Evolutionary conservation across 2,329 filamentous ascomycete species (phyloP), one percentile per base, ranked within the genome.

Genomic region (Fusarium sp.): DNA sequence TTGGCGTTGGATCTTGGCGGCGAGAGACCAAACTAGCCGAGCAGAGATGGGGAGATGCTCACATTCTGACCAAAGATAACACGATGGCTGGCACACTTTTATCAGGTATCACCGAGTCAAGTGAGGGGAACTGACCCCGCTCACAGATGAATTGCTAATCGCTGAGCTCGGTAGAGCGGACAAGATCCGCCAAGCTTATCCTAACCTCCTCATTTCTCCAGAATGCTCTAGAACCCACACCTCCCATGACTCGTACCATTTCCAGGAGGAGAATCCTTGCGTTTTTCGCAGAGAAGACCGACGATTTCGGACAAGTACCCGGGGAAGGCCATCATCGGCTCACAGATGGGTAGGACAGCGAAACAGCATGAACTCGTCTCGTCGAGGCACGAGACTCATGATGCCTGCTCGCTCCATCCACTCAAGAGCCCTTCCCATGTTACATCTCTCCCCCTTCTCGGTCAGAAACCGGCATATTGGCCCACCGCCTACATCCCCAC

Each of bases 371-470:
- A 36, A 18, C 31, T 35, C 33, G 54, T 40, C 35, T 61, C 16
- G 35, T 31, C 36, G 29, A 60, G 47, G 29, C 25, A 52, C 25
- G 31, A 52, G 47, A 20, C 22, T n/a, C 18, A 16, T 27, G 38
- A 60, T 60, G 57, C 57, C 57, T 60, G 57, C 20, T 47, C 29
- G 11, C 16, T 33, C 58, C 45, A 29, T 22, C 58, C 58, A 62
- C 59, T 50, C 29, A 50, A 45, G 20, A 62, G 31, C 18, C 16
- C 18, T 59, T 25, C n/a, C 59, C 27, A 25, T 33, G 59, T 62
- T 62, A 62, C 59, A 62, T 62, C 40, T 61, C 40, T 45, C 59
- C 59, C 59, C 59, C 59, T 62, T 50, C 40, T 50, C 59, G 38
- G 59, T 11, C 40, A 50, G n/a, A 50, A 25, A 62, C n/a, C 40